Conservation (phyloP, 352 stramenopile genomes). For the Globisporangium abappressorium region DNA sequence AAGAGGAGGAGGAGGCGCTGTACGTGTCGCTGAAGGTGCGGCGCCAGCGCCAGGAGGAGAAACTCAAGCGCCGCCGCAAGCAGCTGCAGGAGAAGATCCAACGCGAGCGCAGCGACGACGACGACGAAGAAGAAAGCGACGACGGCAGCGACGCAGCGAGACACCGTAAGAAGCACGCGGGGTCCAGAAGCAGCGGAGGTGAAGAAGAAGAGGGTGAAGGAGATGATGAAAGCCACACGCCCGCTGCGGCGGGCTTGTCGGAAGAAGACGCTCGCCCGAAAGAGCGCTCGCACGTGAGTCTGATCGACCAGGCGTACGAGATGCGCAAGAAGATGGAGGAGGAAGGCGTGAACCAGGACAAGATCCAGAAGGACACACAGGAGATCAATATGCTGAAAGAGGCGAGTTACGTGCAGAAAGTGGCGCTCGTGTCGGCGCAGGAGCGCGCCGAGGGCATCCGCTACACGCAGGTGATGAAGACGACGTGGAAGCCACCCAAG, state of each 20-base stretch:
- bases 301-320: slow-evolving; percentile 83
- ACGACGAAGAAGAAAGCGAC: slow-evolving; percentile 19
- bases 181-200: background rate
- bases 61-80: slow-evolving; percentile 45
- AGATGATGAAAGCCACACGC: slow-evolving; percentile 13
- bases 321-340: slow-evolving; percentile 78
- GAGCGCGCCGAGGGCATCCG: slow-evolving; percentile 91
- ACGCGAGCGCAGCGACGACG: slow-evolving; percentile 34
- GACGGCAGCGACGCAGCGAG: slow-evolving; percentile 5
- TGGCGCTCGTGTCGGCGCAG: slow-evolving; percentile 90
- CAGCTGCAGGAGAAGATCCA: slow-evolving; percentile 52
- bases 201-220: slow-evolving; percentile 6
- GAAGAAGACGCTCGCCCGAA: slow-evolving; percentile 15
- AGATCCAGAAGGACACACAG: slow-evolving; percentile 75
- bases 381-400: slow-evolving; percentile 95
- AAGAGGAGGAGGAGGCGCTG: slow-evolving; percentile 38
- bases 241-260: slow-evolving; percentile 11
- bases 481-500: slow-evolving; percentile 89
- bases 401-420: slow-evolving; percentile 95
- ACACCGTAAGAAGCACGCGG: slow-evolving; percentile 8
- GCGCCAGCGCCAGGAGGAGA: slow-evolving; percentile 64
- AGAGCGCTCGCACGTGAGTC: slow-evolving; percentile 61
- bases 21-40: slow-evolving; percentile 83
- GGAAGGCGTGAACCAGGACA: slow-evolving; percentile 75
- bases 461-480: slow-evolving; percentile 90